Evolutionary conservation across 306 rosid species (phyloP).

Genomic region (Trifolium subterraneum): DNA sequence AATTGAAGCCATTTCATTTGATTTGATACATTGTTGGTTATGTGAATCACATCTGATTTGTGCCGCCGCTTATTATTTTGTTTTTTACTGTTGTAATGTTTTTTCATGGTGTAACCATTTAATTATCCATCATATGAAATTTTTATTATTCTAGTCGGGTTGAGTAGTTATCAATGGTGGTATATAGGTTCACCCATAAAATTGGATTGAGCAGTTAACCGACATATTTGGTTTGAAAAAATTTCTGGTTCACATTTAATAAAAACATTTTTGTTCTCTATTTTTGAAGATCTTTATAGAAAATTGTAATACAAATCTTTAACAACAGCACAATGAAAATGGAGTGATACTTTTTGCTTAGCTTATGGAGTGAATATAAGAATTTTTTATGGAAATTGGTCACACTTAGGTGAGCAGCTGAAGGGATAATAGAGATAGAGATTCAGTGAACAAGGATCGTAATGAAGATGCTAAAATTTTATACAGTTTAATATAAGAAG

Average conservation of each 20-base stretch:
- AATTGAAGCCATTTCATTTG: slow-evolving; percentile 42
- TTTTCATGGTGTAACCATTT: slow-evolving; percentile 29
- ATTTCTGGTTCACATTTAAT: neutral
- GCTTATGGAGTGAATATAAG: too few species aligned
- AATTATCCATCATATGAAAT: slow-evolving; percentile 22
- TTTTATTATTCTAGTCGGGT: slow-evolving; percentile 1
- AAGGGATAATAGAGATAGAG: too few species aligned
- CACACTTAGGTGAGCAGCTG: too few species aligned
- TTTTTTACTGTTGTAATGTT: slow-evolving; percentile 29
- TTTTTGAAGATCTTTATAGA: too few species aligned
- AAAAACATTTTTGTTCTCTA: neutral
- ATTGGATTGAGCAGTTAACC: neutral
- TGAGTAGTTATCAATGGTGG: slow-evolving; percentile 5
- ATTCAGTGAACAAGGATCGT: too few species aligned
- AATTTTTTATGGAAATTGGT: too few species aligned
- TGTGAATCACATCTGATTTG: slow-evolving; percentile 41
- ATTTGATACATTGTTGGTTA: slow-evolving; percentile 36
- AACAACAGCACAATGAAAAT: too few species aligned
- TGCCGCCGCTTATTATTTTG: slow-evolving; percentile 7
- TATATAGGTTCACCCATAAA: neutral
- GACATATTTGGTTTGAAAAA: neutral
- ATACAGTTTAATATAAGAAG: too few species aligned
- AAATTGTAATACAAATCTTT: too few species aligned
- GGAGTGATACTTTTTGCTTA: too few species aligned
- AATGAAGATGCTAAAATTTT: too few species aligned